Evolutionary conservation across 768 basidiomycete species (phyloP), one percentile per base, ranked within the genome.

Genomic region (Suillus lakei): DNA sequence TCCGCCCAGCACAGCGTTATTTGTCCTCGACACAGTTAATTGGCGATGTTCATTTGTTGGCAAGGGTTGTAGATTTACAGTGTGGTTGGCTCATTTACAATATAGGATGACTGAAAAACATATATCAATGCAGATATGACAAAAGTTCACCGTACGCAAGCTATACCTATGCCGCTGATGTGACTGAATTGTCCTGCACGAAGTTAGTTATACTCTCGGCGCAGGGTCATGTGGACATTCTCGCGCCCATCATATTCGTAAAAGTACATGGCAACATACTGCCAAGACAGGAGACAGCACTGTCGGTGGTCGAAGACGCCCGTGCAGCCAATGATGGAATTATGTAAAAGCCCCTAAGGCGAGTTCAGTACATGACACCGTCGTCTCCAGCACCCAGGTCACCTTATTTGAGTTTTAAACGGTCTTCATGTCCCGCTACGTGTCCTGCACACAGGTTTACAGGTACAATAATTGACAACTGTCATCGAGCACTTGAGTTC

Each of bases 251-350:
- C 32, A 9, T 18, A 2, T 48, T 48, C 46, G 48, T 48, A 30
- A 15, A 18, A 66, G 15, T n/a, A 36, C 26, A 60, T 58, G 8
- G 50, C 34, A 26, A 73, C 83, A 66, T 72, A 97, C 95, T n/a
- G 95, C 96, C 65, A 98, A 85, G 51, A 93, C 79, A 55, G 98
- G 91, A 10, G 94, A 90, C 13, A 99, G 78, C 81, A 2, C 84
- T 83, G 5, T 91, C 86, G 0, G 85, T 85, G 0, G 95, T 93
- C 0, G 79, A 84, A 43, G 87, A 84, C 13, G 99, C 94, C 71
- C 95, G 92, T 0, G 23, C n/a, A 16, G 2, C 3, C 15, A 38
- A 58, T 28, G 9, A 28, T 58, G 38, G 23, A 18, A 16, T 10
- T 58, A 58, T 18, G 23, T 13, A 41, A 59, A 51, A 6, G 18